A percentile compares a stretch with the other conserved stretches of the same genome.
Evolutionary conservation across 1,284 basidiomycete species (phyloP).

Genomic region (Tilletia indica): DNA sequence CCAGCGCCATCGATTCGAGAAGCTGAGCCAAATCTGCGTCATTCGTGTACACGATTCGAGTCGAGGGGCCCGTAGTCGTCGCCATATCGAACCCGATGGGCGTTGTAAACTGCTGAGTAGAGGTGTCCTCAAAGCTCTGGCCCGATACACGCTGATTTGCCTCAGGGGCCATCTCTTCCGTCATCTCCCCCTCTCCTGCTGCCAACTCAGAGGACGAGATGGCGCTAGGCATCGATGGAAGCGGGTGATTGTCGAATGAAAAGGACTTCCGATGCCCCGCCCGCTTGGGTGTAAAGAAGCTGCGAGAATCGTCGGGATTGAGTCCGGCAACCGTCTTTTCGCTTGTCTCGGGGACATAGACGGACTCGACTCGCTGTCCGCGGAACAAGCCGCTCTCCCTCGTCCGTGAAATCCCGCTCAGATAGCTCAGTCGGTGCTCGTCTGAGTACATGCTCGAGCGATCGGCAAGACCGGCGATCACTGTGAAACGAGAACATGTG

Average conservation of each 20-base stretch:
- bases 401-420: not conserved
- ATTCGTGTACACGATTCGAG: constrained; percentile 45
- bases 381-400: not conserved
- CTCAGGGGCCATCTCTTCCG: not conserved
- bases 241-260: constrained; percentile 24
- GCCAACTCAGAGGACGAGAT: not conserved
- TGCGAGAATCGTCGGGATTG: constrained; percentile 36
- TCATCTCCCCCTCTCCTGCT: not conserved
- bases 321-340: constrained; percentile 29
- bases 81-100: constrained; percentile 29
- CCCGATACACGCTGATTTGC: not conserved
- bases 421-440: constrained; percentile 20
- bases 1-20: constrained; percentile 35
- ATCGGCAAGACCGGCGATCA: constrained; percentile 44
- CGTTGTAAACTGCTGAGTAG: not conserved
- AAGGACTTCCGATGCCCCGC: constrained; percentile 27
- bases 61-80: constrained; percentile 25
- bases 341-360: constrained; percentile 10
- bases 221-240: constrained; percentile 23
- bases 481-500: constrained; percentile 9
- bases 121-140: not conserved
- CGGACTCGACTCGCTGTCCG: constrained; percentile 8
- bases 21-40: constrained; percentile 45
- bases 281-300: constrained; percentile 34
- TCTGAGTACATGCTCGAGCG: constrained; percentile 39